phyloP scores from a whole-genome alignment of 106 monocot genomes.

The Apostasia shenzhenica region DNA sequence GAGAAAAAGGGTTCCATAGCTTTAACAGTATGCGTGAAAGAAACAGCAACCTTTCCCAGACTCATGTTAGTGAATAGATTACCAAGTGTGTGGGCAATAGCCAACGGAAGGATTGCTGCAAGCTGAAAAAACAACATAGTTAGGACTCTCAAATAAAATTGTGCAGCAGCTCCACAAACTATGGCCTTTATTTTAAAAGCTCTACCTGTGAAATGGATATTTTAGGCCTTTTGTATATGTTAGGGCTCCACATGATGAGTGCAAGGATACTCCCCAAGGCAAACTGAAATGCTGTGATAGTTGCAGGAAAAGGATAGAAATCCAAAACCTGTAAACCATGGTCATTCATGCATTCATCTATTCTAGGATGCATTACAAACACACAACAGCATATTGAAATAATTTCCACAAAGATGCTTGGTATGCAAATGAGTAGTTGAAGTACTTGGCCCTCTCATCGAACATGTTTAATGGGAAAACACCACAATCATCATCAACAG shows the following conservation, averaged over 20 bases:
- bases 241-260: slow-evolving; percentile 44
- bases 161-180: not conserved
- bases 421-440: too few species aligned
- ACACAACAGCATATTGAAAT: not conserved
- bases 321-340: slow-evolving; percentile 41
- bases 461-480: too few species aligned
- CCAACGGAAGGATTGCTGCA: slow-evolving; percentile 45
- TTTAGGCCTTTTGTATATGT: slow-evolving; percentile 42
- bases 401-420: not conserved
- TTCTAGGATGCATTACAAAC: slow-evolving; percentile 1
- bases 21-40: slow-evolving; percentile 58
- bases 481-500: too few species aligned
- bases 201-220: slow-evolving; percentile 50
- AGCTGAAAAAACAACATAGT: slow-evolving; percentile 22
- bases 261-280: slow-evolving; percentile 43
- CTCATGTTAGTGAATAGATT: slow-evolving; percentile 66
- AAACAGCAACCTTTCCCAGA: slow-evolving; percentile 60
- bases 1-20: slow-evolving; percentile 70
- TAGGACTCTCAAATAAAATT: not conserved
- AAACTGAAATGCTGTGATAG: slow-evolving; percentile 52
- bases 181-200: not conserved
- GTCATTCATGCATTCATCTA: not conserved
- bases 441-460: too few species aligned
- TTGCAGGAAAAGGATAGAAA: slow-evolving; percentile 47
- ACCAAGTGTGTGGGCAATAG: slow-evolving; percentile 54